Percentiles rank a stretch among this genome's conserved stretches.
Evolutionary conservation across 2,329 filamentous ascomycete genomes (phyloP).

Genomic region (Fusarium tricinctum): DNA sequence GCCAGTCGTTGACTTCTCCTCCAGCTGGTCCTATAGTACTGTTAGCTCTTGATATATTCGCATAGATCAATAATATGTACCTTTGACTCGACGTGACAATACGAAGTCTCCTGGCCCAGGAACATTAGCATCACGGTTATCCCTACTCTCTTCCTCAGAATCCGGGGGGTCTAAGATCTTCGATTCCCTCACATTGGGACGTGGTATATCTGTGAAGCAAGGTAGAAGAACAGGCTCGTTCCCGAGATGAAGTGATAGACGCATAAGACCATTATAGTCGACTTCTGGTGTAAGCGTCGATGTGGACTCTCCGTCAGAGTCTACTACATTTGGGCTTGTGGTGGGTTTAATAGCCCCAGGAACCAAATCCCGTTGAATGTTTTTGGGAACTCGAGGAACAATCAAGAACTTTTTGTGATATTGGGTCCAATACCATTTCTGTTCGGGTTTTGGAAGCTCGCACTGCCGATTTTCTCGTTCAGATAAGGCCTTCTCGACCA

Average conservation of each 20-base stretch:
- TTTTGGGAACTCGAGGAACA: slow-evolving; percentile 52
- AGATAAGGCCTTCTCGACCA: slow-evolving; percentile 53
- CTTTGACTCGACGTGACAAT: slow-evolving; percentile 13
- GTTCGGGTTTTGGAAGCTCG: slow-evolving; percentile 50
- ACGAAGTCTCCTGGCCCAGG: neutral
- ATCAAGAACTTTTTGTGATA: slow-evolving; percentile 56
- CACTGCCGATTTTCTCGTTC: slow-evolving; percentile 48
- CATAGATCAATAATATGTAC: neutral
- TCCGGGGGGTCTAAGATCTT: neutral
- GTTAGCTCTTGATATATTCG: neutral
- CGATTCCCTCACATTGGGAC: slow-evolving; percentile 9
- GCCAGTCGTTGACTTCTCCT: slow-evolving; percentile 27
- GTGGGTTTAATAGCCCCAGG: neutral
- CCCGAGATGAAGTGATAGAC: slow-evolving; percentile 54
- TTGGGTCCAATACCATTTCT: slow-evolving; percentile 55
- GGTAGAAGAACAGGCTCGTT: slow-evolving; percentile 46
- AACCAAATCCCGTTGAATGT: slow-evolving; percentile 42
- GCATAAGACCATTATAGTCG: slow-evolving; percentile 41
- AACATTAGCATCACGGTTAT: neutral
- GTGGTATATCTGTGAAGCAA: slow-evolving; percentile 43
- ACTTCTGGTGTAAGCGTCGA: slow-evolving; percentile 31
- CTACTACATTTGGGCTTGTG: neutral
- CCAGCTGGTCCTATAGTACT: slow-evolving; percentile 9
- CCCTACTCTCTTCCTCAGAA: neutral
- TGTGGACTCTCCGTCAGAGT: slow-evolving; percentile 44